Conservation (phyloP, 306 rosid species). For the Lathyrus aphaca region DNA sequence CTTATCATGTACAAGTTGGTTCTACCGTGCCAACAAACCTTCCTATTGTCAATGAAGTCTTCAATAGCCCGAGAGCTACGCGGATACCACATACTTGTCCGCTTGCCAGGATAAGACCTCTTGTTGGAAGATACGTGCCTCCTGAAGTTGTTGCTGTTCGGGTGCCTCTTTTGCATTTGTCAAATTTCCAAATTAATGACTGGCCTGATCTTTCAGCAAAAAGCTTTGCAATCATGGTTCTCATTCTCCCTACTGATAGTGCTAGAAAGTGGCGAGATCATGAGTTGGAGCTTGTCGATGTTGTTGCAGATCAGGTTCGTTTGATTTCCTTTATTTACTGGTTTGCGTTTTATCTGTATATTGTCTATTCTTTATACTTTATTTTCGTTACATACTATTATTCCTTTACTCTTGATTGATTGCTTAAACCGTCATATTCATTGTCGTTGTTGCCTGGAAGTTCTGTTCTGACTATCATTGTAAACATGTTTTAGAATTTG, state of each 20-base stretch:
- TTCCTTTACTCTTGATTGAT: slow-evolving; percentile 11
- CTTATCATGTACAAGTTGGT: slow-evolving; percentile 72
- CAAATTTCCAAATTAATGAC: slow-evolving; percentile 80
- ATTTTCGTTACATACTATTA: neutral
- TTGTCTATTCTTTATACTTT: neutral
- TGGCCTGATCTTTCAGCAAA: slow-evolving; percentile 80
- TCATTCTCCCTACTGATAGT: slow-evolving; percentile 83
- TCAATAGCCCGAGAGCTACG: slow-evolving; percentile 66
- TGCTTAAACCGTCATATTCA: slow-evolving; percentile 13
- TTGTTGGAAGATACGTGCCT: slow-evolving; percentile 67
- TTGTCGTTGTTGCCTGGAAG: slow-evolving; percentile 16
- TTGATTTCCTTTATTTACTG: slow-evolving; percentile 30
- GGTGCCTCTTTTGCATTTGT: slow-evolving; percentile 80
- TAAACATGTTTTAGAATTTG: slow-evolving; percentile 34
- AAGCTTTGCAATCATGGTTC: slow-evolving; percentile 90
- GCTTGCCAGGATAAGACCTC: slow-evolving; percentile 74
- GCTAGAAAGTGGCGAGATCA: slow-evolving; percentile 91
- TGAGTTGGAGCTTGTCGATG: slow-evolving; percentile 87
- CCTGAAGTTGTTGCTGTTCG: slow-evolving; percentile 92
- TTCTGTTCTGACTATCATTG: slow-evolving; percentile 31
- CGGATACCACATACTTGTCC: slow-evolving; percentile 74
- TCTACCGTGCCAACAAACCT: slow-evolving; percentile 63
- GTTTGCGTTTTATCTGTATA: neutral
- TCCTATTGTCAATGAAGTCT: slow-evolving; percentile 77
- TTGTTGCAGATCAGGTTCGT: slow-evolving; percentile 92